Evolutionary conservation across 768 basidiomycete genomes (phyloP), one percentile per base, ranked within the genome.

Genomic region (Clathrus columnatus): DNA sequence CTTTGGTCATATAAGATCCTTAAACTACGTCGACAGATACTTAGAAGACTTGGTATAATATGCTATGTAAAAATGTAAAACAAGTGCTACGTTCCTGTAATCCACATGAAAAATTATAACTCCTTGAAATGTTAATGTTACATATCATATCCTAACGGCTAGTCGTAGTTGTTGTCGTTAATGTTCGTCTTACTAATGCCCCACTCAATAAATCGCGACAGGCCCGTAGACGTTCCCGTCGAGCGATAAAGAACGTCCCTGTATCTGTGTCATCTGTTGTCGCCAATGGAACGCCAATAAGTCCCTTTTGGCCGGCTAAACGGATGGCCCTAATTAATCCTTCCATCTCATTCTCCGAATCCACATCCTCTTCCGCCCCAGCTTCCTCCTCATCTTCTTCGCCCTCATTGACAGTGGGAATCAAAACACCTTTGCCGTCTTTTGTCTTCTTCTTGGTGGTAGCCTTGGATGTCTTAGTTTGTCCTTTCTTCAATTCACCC

Each of bases 321-420:
- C 78, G 74, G 26, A 90, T 79, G 8, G 81, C 81, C 54, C 73
- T 75, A 26, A 85, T 76, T 23, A 92, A 73, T 14, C 81, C 78
- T 50, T 93, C 91, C 48, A 92, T 73, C 69, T 93, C 91, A 8
- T 81, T 83, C 62, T 92, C 90, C 4, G 89, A 91, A 65, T 92
- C 89, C 59, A 92, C 59, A 56, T 89, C 84, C 48, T 87, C 85
- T 65, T 90, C 87, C 16, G 41, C 59, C 3, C 45, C 59, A 17
- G 56, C 55, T 18, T 80, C 85, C 4, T 76, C 79, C 49, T 73
- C 57, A 84, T 89, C 73, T 85, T 86, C 30, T 77, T 73, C 3
- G 73, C 67, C 65, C 87, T 88, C 72, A 84, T 87, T 29, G 69
- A 65, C 14, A 68, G 61, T 8, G 63, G 48, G 47, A 7, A 36